phyloP scores from a whole-genome alignment of 202 grass and related monocot genomes.

The Saccharum hybrid region DNA sequence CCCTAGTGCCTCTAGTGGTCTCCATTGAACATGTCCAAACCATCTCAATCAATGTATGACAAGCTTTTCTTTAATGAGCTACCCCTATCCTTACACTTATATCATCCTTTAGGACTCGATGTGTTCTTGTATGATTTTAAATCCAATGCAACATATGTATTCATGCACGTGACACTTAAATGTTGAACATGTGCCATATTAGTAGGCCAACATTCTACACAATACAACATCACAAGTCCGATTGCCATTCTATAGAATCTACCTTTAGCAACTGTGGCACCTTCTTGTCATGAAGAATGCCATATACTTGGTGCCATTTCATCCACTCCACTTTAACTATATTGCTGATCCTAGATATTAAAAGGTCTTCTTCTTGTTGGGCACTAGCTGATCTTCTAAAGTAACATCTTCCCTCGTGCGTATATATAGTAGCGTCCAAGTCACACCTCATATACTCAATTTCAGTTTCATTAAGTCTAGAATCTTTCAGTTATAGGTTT shows the following conservation, averaged over 20 bases:
- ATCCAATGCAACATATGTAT: neutral
- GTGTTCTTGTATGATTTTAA: neutral
- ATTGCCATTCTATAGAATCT: neutral
- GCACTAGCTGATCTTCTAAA: neutral
- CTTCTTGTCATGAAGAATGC: neutral
- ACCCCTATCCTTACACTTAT: neutral
- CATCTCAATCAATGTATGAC: neutral
- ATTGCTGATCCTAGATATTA: neutral
- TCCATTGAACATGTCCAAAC: neutral
- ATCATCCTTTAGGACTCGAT: neutral
- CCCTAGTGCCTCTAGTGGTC: neutral
- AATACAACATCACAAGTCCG: neutral
- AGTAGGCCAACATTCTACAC: neutral
- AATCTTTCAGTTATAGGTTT: neutral
- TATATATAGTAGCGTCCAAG: neutral
- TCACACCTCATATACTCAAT: neutral
- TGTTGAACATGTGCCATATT: neutral
- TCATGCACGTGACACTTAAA: neutral
- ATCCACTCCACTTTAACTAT: neutral
- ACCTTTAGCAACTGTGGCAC: neutral
- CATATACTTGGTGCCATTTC: neutral
- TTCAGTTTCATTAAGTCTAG: neutral
- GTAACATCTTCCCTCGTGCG: neutral
- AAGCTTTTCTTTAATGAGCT: neutral
- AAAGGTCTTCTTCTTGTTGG: neutral